phyloP scores from a whole-genome alignment of 768 basidiomycete species.

The Neoboletus subvelutipes region DNA sequence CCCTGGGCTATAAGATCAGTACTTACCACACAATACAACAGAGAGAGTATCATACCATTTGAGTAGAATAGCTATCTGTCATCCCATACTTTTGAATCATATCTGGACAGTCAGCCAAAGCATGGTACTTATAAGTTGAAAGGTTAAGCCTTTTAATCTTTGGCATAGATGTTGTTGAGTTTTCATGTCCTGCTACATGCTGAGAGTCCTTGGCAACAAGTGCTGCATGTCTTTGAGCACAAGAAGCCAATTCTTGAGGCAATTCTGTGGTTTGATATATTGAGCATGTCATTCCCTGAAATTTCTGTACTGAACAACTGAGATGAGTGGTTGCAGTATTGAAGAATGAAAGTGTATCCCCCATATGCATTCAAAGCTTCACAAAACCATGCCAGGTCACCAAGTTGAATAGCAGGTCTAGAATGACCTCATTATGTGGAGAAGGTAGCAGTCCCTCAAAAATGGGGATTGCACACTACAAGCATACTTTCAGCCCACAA shows the following conservation, averaged over 20 bases:
- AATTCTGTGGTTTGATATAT: background rate
- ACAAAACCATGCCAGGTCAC: background rate
- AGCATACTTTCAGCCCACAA: background rate
- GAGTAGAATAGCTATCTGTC: slow-evolving; percentile 38
- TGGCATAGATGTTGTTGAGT: background rate
- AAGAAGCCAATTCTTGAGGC: background rate
- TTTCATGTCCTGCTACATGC: background rate
- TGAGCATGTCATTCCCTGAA: background rate
- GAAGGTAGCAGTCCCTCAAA: background rate
- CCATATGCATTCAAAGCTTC: background rate
- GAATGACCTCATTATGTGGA: background rate
- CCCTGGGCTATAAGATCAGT: slow-evolving; percentile 23
- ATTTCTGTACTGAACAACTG: background rate
- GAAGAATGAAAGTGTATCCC: background rate
- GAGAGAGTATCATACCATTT: slow-evolving; percentile 1
- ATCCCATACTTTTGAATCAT: slow-evolving; percentile 28
- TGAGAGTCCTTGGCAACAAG: background rate
- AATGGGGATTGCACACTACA: background rate
- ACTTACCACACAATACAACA: no score
- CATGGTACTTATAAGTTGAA: slow-evolving; percentile 14
- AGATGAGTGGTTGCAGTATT: background rate
- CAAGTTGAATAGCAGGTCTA: background rate
- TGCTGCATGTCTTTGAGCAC: background rate
- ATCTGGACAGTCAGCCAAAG: slow-evolving; percentile 13
- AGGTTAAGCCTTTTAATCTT: slow-evolving; percentile 16